These are phyloP conservation scores for Croton setiger DNA, from an alignment of 441 rosid genomes.

Conservation along the genomic window DNA sequence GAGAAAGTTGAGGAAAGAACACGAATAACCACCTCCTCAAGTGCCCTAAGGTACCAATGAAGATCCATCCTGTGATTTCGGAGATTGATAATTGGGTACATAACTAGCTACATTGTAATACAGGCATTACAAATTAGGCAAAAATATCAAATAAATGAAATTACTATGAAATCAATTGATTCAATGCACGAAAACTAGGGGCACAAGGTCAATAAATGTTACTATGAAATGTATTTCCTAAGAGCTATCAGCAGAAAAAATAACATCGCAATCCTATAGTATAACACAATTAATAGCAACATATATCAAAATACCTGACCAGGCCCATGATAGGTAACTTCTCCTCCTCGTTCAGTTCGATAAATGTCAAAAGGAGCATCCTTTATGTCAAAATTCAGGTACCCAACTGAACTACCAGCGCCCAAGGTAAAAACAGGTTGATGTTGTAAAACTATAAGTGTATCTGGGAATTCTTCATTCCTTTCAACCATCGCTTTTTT, in stretches of 20 bases:
- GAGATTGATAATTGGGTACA: conserved; percentile 83
- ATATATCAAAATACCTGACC: conserved; percentile 56
- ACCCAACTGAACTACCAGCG: conserved; percentile 48
- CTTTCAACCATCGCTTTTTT: conserved; percentile 51
- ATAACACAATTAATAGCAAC: neutral
- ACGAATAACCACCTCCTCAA: conserved; percentile 78
- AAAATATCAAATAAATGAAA: neutral
- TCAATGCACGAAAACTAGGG: neutral
- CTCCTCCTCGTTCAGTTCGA: conserved; percentile 87
- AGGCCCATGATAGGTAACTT: conserved; percentile 92
- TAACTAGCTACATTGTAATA: conserved; percentile 55
- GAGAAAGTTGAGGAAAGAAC: conserved; percentile 64
- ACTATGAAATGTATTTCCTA: neutral
- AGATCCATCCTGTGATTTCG: conserved; percentile 93
- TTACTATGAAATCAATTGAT: neutral
- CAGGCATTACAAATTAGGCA: neutral
- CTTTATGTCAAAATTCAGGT: conserved; percentile 55
- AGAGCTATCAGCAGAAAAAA: neutral
- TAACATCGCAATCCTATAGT: neutral
- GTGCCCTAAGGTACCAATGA: conserved; percentile 90
- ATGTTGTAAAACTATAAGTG: conserved; percentile 66
- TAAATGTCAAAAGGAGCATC: conserved; percentile 69
- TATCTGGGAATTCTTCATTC: conserved; percentile 57
- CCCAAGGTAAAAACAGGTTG: conserved; percentile 78
- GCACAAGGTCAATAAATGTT: neutral